phyloP scores from a whole-genome alignment of 768 basidiomycete genomes.

The Xanthoconium stramineum region DNA sequence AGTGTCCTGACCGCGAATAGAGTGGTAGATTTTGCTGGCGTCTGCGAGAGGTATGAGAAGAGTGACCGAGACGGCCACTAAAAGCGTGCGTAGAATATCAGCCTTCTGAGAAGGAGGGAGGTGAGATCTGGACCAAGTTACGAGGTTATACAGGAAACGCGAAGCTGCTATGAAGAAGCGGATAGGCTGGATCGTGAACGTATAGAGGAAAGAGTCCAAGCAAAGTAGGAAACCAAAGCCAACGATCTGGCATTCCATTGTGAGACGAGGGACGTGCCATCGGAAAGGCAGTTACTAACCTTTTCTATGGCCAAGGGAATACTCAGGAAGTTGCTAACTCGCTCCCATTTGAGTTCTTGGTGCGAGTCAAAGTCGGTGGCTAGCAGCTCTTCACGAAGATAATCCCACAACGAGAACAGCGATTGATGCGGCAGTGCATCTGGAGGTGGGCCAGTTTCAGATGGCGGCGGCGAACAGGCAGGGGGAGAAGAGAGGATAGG shows the following conservation, averaged over 20 bases:
- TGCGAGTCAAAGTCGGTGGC: conserved; percentile 94
- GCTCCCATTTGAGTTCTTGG: conserved; percentile 92
- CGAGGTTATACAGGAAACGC: conserved; percentile 49
- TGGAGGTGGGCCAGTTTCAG: conserved; percentile 12
- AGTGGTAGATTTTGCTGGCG: conserved; percentile 96
- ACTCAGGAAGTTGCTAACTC: conserved; percentile 92
- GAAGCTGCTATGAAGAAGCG: conserved; percentile 67
- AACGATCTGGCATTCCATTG: conserved; percentile 57
- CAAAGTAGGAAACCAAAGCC: conserved; percentile 91
- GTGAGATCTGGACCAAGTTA: conserved; percentile 48
- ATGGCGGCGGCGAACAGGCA: conserved; percentile 24
- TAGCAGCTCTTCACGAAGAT: conserved; percentile 81
- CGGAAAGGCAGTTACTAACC: conserved; percentile 40
- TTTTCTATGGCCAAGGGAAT: conserved; percentile 94
- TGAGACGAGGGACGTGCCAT: conserved; percentile 2
- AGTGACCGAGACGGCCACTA: conserved; percentile 70
- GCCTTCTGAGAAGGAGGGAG: conserved; percentile 90
- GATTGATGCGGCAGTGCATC: conserved; percentile 27
- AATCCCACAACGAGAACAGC: conserved; percentile 89
- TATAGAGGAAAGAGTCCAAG: conserved; percentile 95
- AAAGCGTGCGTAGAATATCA: conserved; percentile 78
- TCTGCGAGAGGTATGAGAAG: conserved; percentile 84
- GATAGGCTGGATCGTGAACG: conserved; percentile 96
- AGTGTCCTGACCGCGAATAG: conserved; percentile 95
- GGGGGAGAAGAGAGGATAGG: conserved; percentile 55